These are phyloP conservation scores for Omphalea diandra DNA, from an alignment of 441 rosid genomes.

Conservation along the genomic window DNA sequence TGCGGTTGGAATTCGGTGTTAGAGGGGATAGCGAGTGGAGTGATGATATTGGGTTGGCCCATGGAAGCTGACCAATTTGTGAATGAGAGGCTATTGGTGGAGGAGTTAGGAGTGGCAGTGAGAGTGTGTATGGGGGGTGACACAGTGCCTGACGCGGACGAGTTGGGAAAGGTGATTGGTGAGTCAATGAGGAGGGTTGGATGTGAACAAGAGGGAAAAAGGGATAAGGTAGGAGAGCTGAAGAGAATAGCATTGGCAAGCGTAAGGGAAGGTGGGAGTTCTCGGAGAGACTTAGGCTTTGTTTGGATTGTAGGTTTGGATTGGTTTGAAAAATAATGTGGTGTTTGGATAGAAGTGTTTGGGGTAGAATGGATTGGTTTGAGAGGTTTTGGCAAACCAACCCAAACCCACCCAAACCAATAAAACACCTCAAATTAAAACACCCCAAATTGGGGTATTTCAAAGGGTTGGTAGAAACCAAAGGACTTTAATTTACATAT, in stretches of 20 bases:
- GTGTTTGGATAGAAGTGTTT: too few species aligned
- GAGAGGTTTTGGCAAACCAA: too few species aligned
- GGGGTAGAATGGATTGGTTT: too few species aligned
- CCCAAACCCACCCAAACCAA: too few species aligned
- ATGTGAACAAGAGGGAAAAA: slow-evolving; percentile 13
- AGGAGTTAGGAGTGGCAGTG: slow-evolving; percentile 40
- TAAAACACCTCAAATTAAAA: too few species aligned
- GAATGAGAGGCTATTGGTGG: slow-evolving; percentile 35
- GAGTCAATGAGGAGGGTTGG: slow-evolving; percentile 25
- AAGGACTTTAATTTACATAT: too few species aligned
- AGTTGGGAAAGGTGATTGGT: slow-evolving; percentile 31
- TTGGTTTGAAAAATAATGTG: too few species aligned
- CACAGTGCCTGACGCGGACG: slow-evolving; percentile 42
- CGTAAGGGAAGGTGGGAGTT: slow-evolving; percentile 41
- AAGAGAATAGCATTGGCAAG: slow-evolving; percentile 34
- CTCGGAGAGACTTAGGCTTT: slow-evolving; percentile 33
- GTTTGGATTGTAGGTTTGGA: too few species aligned
- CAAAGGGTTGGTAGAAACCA: too few species aligned
- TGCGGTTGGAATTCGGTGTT: slow-evolving; percentile 64
- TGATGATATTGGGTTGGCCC: slow-evolving; percentile 49
- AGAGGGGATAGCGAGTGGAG: slow-evolving; percentile 46
- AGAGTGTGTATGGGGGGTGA: slow-evolving; percentile 42
- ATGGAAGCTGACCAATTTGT: slow-evolving; percentile 61
- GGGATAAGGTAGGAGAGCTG: slow-evolving; percentile 32
- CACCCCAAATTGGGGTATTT: too few species aligned